Evolutionary conservation across 345 rosid species (phyloP), one percentile per base, ranked within the genome.

Genomic region (Populus davidiana): DNA sequence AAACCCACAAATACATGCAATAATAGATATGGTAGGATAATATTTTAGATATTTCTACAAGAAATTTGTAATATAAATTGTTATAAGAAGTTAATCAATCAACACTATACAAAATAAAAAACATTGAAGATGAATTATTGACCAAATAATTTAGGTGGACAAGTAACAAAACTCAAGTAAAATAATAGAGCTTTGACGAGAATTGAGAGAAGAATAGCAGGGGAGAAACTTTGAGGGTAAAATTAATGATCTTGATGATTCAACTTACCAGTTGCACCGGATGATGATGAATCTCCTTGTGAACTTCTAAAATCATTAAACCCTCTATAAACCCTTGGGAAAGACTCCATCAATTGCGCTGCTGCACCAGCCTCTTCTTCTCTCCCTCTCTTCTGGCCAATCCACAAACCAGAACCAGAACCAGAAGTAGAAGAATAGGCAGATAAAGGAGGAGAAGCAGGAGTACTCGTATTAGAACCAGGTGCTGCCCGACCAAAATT

Each of bases 301-400:
- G 85, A 79, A 61, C n/a, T 69, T 72, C 63, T 56, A 23, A 81
- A 50, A 70, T 76, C 79, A 21, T 69, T 69, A 77, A 75, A 67
- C 13, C 78, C 78, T 84, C 83, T 76, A 70, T 80, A 85, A 81
- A 62, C 79, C 81, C 81, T 84, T 2, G 79, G 79, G 3, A 63
- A 11, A 67, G 85, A 71, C 13, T 81, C 88, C 35, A 78, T 49
- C 36, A 56, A 56, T 56, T 62, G 82, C 71, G 82, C 8, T 23
- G 65, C 73, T 56, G 66, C 70, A 47, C 18, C 59, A 10, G 79
- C 81, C 21, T 81, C 87, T 66, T 87, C 83, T 43, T 84, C 82
- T 43, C 88, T 78, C 36, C 76, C 79, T 69, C 88, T 86, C 73
- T 83, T 88, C 9, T 83, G 84, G 16, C 85, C 89, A 77, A 79